Percentiles rank a stretch among this genome's conserved stretches.
Evolutionary conservation across 192 early-diverging fungal genomes (phyloP).

Genomic region (Chytriomyces confervae): DNA sequence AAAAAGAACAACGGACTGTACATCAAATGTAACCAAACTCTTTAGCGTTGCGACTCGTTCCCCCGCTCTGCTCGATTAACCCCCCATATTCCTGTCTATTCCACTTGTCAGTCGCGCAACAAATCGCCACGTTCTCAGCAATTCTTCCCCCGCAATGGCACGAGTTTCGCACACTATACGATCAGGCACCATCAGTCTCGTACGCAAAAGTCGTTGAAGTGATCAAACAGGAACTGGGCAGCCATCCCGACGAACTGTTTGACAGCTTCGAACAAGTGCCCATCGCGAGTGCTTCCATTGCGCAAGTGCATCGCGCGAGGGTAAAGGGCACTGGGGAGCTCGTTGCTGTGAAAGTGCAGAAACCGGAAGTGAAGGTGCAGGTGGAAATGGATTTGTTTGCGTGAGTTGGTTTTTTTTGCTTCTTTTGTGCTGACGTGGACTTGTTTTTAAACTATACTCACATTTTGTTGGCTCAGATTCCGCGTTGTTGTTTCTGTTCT

Average conservation of each 20-base stretch:
- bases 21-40: conserved; percentile 82
- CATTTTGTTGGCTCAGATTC: neutral
- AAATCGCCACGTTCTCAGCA: conserved; percentile 51
- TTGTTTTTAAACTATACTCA: neutral
- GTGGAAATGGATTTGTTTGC: conserved; percentile 84
- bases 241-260: conserved; percentile 61
- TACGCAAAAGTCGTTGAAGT: conserved; percentile 68
- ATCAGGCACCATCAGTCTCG: conserved; percentile 79
- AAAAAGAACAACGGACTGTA: conserved; percentile 83
- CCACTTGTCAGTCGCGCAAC: conserved; percentile 32
- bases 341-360: conserved; percentile 94
- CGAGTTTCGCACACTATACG: conserved; percentile 73
- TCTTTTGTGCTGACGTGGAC: neutral
- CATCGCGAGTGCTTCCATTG: conserved; percentile 90
- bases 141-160: conserved; percentile 56
- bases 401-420: conserved; percentile 36
- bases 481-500: conserved; percentile 65
- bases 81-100: conserved; percentile 54
- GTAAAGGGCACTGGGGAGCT: conserved; percentile 59
- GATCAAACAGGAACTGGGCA: conserved; percentile 69
- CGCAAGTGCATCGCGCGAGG: conserved; percentile 87
- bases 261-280: conserved; percentile 69
- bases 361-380: conserved; percentile 84
- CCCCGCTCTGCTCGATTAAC: conserved; percentile 46
- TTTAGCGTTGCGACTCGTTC: conserved; percentile 66